phyloP scores from a whole-genome alignment of 768 basidiomycete genomes.

The Termitomyces sp. region DNA sequence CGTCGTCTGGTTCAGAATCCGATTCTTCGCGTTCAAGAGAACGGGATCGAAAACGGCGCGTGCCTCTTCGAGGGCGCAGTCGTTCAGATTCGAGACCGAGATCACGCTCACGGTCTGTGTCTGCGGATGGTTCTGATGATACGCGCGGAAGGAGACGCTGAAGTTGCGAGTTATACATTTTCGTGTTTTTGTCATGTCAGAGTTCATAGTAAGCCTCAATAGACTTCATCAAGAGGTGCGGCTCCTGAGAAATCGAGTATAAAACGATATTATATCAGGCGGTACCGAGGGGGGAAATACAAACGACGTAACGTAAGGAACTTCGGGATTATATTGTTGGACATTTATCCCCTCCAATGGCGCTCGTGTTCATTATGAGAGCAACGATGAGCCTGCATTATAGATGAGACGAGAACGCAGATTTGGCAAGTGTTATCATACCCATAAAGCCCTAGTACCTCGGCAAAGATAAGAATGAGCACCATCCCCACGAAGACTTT shows the following conservation, averaged over 20 bases:
- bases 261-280: constrained; percentile 8
- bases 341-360: constrained; percentile 21
- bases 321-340: constrained; percentile 11
- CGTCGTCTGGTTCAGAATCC: constrained; percentile 13
- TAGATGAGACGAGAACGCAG: neutral
- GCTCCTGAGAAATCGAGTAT: neutral
- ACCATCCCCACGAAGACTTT: constrained; percentile 95
- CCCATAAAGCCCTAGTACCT: constrained; percentile 83
- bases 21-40: constrained; percentile 41
- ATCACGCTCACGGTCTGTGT: constrained; percentile 5
- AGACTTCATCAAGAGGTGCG: neutral
- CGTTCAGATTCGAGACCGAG: constrained; percentile 11
- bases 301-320: neutral
- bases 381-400: constrained; percentile 66
- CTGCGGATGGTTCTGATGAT: constrained; percentile 14
- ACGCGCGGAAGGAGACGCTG: constrained; percentile 13
- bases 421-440: neutral
- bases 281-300: constrained; percentile 1
- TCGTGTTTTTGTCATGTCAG: neutral
- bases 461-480: constrained; percentile 88
- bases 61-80: constrained; percentile 21
- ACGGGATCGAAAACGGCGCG: constrained; percentile 32
- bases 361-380: constrained; percentile 84
- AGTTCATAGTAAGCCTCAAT: neutral
- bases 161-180: neutral